phyloP scores from a whole-genome alignment of 2,329 filamentous ascomycete species.

The Xylariaceae sp. region DNA sequence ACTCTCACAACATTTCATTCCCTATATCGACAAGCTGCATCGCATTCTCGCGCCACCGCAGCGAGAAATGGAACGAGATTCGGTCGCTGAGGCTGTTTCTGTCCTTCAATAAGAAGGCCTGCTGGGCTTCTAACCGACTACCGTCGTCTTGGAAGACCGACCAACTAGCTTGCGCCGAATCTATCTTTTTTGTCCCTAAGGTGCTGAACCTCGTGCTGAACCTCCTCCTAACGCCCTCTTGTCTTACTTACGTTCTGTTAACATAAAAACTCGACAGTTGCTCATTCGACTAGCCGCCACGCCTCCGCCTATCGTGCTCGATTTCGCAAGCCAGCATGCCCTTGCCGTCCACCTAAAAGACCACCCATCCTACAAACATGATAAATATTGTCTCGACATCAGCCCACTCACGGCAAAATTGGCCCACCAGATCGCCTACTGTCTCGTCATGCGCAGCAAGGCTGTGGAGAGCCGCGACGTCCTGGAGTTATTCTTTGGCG shows the following conservation, averaged over 20 bases:
- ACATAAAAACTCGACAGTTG: background rate
- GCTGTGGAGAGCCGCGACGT: constrained; percentile 5
- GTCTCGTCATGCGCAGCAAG: constrained; percentile 1
- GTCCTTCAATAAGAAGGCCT: constrained; percentile 2
- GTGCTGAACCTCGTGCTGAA: background rate
- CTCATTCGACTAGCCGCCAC: background rate
- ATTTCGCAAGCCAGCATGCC: constrained; percentile 6
- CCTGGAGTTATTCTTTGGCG: constrained; percentile 13
- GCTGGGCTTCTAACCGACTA: constrained; percentile 1
- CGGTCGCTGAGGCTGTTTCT: constrained; percentile 1
- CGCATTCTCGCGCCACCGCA: constrained; percentile 1
- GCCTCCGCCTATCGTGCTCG: constrained; percentile 1
- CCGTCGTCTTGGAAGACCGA: constrained; percentile 2
- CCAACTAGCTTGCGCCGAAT: constrained; percentile 1
- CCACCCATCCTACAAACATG: background rate
- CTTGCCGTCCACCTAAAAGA: constrained; percentile 2
- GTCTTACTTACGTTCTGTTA: background rate
- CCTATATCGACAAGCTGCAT: constrained; percentile 2
- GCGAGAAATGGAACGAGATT: background rate
- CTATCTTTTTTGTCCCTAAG: constrained; percentile 1
- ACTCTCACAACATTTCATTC: constrained; percentile 3
- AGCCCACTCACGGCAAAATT: constrained; percentile 8
- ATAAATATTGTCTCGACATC: constrained; percentile 1
- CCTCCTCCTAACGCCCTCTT: background rate
- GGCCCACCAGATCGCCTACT: background rate